Evolutionary conservation across 257 asterid genomes (phyloP).

Genomic region (Osmanthus fragrans): DNA sequence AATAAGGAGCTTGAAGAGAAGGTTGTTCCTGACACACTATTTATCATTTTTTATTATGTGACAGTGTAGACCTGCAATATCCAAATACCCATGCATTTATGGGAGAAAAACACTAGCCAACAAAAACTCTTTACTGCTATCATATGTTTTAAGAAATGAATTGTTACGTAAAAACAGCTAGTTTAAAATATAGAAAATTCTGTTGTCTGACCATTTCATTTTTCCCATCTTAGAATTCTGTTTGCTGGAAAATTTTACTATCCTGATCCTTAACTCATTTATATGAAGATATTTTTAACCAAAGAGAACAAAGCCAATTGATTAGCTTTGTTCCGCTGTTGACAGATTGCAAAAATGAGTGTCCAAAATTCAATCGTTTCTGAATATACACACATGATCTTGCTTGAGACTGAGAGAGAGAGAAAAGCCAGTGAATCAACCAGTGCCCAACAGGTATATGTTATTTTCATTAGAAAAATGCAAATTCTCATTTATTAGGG

Average conservation of each 20-base stretch:
- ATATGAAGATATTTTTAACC: neutral
- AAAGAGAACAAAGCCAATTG: constrained; percentile 10
- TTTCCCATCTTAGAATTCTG: too few relatives aligned
- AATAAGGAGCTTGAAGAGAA: constrained; percentile 63
- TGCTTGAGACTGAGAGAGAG: constrained; percentile 51
- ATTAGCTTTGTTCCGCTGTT: constrained; percentile 10
- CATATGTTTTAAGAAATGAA: too few relatives aligned
- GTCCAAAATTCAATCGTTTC: constrained; percentile 48
- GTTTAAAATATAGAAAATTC: too few relatives aligned
- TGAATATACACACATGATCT: constrained; percentile 64
- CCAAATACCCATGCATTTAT: neutral
- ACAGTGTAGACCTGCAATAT: neutral
- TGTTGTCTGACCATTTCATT: too few relatives aligned
- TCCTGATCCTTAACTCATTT: neutral
- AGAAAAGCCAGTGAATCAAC: constrained; percentile 36
- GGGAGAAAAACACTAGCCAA: neutral
- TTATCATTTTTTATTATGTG: constrained; percentile 1
- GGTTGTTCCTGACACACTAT: constrained; percentile 44
- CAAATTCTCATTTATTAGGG: constrained; percentile 5
- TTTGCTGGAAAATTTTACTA: too few relatives aligned
- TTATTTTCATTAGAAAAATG: constrained; percentile 9
- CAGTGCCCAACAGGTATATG: constrained; percentile 45
- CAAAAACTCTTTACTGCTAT: too few relatives aligned
- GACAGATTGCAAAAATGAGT: constrained; percentile 81
- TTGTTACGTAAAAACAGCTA: too few relatives aligned